phyloP scores from a whole-genome alignment of 768 basidiomycete species.

The Leccinum pellstonianum region DNA sequence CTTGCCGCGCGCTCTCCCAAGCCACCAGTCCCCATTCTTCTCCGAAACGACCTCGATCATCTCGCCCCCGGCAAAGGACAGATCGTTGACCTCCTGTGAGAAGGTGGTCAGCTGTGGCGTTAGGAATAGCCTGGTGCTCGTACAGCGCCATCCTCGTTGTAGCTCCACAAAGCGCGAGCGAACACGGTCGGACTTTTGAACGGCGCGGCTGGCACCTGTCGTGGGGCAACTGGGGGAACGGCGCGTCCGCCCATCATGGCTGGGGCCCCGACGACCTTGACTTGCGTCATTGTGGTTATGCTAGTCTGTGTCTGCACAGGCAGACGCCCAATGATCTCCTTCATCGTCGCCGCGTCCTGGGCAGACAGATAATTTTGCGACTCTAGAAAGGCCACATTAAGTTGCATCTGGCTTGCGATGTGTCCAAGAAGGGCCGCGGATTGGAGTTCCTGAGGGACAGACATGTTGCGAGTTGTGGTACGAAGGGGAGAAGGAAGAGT shows the following conservation, averaged over 20 bases:
- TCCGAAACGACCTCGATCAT: conserved; percentile 76
- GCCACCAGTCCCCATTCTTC: conserved; percentile 88
- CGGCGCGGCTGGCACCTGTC: conserved; percentile 7
- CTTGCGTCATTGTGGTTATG: conserved; percentile 15
- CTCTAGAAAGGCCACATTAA: conserved; percentile 57
- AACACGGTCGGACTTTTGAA: conserved; percentile 19
- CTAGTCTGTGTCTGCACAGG: conserved; percentile 24
- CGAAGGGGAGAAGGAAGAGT: not conserved
- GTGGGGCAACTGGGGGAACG: conserved; percentile 18
- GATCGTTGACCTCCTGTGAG: conserved; percentile 72
- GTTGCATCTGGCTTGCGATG: conserved; percentile 54
- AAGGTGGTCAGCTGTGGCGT: conserved; percentile 4
- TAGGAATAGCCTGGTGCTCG: conserved; percentile 13
- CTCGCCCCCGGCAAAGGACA: conserved; percentile 75
- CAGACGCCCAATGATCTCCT: conserved; percentile 48
- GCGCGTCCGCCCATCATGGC: conserved; percentile 4
- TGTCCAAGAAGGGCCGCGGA: conserved; percentile 54
- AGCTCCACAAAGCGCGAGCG: conserved; percentile 64
- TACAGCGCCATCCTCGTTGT: conserved; percentile 59
- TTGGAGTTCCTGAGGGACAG: conserved; percentile 25
- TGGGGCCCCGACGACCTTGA: conserved; percentile 6
- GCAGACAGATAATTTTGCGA: conserved; percentile 52
- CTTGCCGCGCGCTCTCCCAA: conserved; percentile 58
- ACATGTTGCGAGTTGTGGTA: conserved; percentile 18
- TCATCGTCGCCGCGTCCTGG: conserved; percentile 42